phyloP scores from a whole-genome alignment of 345 rosid genomes.

The Stellera chamaejasme region DNA sequence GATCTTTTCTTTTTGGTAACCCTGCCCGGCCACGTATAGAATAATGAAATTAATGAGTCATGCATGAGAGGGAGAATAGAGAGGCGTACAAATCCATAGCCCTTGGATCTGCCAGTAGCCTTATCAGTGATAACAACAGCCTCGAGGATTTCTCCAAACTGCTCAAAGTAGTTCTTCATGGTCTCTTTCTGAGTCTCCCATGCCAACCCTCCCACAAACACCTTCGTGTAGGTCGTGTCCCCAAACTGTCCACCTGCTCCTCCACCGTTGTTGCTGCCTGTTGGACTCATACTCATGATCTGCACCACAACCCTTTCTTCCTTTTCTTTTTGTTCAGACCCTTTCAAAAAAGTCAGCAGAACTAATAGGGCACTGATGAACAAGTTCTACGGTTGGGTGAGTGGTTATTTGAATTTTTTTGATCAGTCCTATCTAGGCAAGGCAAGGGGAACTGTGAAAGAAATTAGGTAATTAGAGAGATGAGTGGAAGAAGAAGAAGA shows the following conservation, averaged over 20 bases:
- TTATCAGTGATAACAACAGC: constrained; percentile 97
- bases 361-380: not conserved
- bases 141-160: constrained; percentile 96
- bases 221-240: constrained; percentile 91
- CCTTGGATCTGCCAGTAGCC: constrained; percentile 98
- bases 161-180: constrained; percentile 88
- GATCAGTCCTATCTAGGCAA: constrained; percentile 5
- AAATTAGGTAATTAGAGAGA: constrained; percentile 33
- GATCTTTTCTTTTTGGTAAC: not conserved
- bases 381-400: not conserved
- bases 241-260: constrained; percentile 50
- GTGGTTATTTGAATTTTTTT: too few relatives aligned
- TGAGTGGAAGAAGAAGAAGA: constrained; percentile 8
- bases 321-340: constrained; percentile 2
- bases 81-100: constrained; percentile 91
- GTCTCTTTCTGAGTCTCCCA: constrained; percentile 98
- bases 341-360: not conserved
- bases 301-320: constrained; percentile 2
- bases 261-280: not conserved
- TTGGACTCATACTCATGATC: constrained; percentile 33
- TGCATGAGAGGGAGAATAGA: not conserved
- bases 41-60: not conserved
- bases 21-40: not conserved
- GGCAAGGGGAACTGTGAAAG: constrained; percentile 19
- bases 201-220: constrained; percentile 95